These are phyloP conservation scores for Solanum chacoense DNA, from an alignment of 305 asterid species.

Conservation along the genomic window DNA sequence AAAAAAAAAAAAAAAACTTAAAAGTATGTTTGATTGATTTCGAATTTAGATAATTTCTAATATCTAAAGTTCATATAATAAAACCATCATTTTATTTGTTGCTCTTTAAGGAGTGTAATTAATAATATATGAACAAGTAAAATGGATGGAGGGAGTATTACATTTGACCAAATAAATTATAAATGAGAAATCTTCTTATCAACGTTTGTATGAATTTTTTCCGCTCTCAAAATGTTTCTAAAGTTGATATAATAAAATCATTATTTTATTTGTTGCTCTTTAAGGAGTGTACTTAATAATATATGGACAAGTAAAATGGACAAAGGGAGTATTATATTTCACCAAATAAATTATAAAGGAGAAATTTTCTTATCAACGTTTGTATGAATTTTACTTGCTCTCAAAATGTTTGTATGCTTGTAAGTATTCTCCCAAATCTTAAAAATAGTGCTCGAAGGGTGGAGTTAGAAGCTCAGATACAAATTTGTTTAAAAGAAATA, in stretches of 20 bases:
- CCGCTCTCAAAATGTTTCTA: neutral
- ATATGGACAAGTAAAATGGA: neutral
- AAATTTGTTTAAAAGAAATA: too few relatives aligned
- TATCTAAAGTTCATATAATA: neutral
- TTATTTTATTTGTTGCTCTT: neutral
- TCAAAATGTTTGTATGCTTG: neutral
- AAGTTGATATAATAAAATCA: neutral
- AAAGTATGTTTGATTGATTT: neutral
- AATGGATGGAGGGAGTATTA: neutral
- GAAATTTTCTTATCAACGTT: neutral
- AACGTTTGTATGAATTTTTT: neutral
- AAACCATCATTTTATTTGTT: neutral
- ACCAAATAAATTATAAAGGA: neutral
- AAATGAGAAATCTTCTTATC: neutral
- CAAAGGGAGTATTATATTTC: neutral
- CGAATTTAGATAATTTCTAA: neutral
- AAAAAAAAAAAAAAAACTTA: neutral
- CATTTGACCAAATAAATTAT: neutral
- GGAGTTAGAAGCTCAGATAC: neutral
- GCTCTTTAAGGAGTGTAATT: neutral
- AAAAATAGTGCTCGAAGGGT: neutral
- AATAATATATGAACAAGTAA: neutral
- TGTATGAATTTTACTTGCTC: neutral
- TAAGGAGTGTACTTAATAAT: neutral
- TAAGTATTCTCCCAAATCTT: neutral